Evolutionary conservation across 1,284 basidiomycete species (phyloP).

Genomic region (Schizophyllum amplum): DNA sequence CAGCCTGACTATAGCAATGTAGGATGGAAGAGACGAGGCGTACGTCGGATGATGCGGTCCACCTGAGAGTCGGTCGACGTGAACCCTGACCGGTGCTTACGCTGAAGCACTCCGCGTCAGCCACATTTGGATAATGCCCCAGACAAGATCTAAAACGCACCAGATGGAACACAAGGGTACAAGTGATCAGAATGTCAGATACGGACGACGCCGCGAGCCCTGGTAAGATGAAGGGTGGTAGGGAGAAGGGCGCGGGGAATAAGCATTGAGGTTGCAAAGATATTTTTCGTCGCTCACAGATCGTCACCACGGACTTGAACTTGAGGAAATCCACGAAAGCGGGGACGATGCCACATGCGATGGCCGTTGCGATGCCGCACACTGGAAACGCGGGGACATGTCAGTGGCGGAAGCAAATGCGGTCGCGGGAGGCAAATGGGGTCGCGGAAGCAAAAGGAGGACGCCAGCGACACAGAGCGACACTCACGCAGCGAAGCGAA

Average conservation of each 20-base stretch:
- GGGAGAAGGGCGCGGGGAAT: too few relatives aligned
- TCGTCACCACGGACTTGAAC: constrained; percentile 18
- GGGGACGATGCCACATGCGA: constrained; percentile 17
- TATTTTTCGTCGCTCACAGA: constrained; percentile 1
- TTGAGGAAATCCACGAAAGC: constrained; percentile 24
- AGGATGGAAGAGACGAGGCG: neutral
- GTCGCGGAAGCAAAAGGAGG: neutral
- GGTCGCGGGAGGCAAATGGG: neutral
- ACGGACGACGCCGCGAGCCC: neutral
- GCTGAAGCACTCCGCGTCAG: neutral
- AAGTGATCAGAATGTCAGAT: neutral
- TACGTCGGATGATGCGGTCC: constrained; percentile 1
- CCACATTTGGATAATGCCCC: neutral
- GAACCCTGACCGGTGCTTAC: neutral
- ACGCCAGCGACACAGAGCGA: neutral
- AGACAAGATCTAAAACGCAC: neutral
- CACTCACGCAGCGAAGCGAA: neutral
- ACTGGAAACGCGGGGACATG: neutral
- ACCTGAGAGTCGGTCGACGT: neutral
- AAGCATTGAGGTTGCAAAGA: too few relatives aligned
- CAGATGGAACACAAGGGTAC: neutral
- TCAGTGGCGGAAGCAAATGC: neutral
- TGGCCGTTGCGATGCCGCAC: constrained; percentile 19
- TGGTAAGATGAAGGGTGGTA: neutral
- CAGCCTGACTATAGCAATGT: neutral